Base-by-base conservation (phyloP, 768 basidiomycete species). In the Pholiota conissans region DNA sequence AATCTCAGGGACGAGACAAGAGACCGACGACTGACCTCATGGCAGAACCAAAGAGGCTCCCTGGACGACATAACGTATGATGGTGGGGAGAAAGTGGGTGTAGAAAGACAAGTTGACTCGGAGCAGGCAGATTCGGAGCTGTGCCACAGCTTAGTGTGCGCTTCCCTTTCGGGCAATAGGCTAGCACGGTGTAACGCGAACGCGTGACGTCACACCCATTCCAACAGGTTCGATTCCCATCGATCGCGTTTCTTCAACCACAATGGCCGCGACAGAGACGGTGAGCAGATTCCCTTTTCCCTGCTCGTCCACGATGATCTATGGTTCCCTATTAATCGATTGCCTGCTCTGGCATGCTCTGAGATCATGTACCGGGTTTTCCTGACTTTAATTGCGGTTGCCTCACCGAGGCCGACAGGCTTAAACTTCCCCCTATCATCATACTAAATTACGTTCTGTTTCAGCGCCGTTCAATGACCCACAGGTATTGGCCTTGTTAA, bases 11-110 rank as follows among this genome's bases (percentile, higher is more conserved):
- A 3, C 20, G 37, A n/a, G 37, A 6, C 5, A 24, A 7, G 56
- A 46, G 57, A 42, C 29, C 49, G 53, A 13, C 37, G 14, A 68
- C 74, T 14, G 40, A 86, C 90, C 74, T 90, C 77, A 67, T 92
- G 89, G 62, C 90, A 92, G 65, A 76, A 91, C 90, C 90, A 93
- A 65, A 90, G 68, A 3, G 89, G 85, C 61, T 89, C 87, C 71
- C 88, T 78, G 20, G 80, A 76, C 13, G 90, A 86, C 89, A 91
- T 90, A 56, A 27, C 35, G 51, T 27, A 35, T 52, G 45, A 55
- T 40, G 54, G 58, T 55, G 62, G 54, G 48, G 49, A 51, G n/a
- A 49, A 46, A 32, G 35, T 27, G 6, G 48, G n/a, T 49, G 48
- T 18, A 32, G 9, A 16, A 16, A 7, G 47, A 27, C 27, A 28